Conservation (phyloP, 2,329 filamentous ascomycete genomes). For the Rhytidhysteron rufulum region DNA sequence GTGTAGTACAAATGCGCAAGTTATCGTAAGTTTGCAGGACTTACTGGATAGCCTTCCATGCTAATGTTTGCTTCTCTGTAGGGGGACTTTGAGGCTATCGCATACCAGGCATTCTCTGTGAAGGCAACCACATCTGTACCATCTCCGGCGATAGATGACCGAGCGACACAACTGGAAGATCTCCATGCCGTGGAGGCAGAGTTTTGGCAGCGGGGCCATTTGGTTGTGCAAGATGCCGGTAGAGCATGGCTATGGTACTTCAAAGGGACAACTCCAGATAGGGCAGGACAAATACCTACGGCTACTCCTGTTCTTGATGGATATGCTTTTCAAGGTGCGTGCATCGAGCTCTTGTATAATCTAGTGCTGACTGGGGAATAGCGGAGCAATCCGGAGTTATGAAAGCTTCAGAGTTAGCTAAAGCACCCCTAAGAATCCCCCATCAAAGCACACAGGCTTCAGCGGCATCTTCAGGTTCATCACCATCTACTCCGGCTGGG, state of each 20-base stretch:
- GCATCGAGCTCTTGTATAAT: not conserved
- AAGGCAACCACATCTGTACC: conserved; percentile 16
- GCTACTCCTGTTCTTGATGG: conserved; percentile 25
- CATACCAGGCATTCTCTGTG: conserved; percentile 33
- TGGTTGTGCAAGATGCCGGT: conserved; percentile 28
- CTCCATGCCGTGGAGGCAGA: conserved; percentile 27
- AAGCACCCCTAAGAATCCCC: conserved; percentile 21
- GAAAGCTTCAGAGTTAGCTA: conserved; percentile 31
- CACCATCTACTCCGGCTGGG: conserved; percentile 16
- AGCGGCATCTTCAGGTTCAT: conserved; percentile 12
- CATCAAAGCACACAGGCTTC: too few relatives aligned
- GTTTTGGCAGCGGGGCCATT: conserved; percentile 21
- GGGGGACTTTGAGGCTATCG: conserved; percentile 35
- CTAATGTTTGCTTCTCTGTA: conserved; percentile 6
- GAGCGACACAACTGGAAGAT: conserved; percentile 18
- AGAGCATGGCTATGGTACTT: conserved; percentile 34
- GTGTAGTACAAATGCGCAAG: conserved; percentile 36
- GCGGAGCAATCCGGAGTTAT: conserved; percentile 29
- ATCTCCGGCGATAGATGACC: conserved; percentile 11
- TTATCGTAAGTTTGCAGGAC: conserved; percentile 24
- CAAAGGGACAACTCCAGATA: conserved; percentile 20
- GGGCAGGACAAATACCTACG: conserved; percentile 15
- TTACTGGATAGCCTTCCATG: not conserved
- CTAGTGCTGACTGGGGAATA: conserved; percentile 18
- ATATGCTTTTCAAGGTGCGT: conserved; percentile 28